Conservation (phyloP, 108 stramenopile species). For the Pinguiococcus pyrenoidosus region DNA sequence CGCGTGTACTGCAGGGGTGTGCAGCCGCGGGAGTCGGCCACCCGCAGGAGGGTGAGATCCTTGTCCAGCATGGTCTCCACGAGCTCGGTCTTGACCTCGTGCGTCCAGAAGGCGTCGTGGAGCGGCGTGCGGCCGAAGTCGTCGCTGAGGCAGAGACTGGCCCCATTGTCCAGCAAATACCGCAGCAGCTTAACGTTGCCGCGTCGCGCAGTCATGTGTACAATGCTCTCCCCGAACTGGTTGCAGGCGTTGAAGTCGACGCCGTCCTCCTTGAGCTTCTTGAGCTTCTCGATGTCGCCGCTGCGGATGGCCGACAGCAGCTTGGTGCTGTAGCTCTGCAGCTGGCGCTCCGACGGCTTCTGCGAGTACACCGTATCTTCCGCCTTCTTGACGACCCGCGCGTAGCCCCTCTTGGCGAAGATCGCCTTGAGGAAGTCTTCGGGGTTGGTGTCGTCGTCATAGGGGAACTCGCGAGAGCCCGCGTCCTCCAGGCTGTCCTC, state of each 20-base stretch:
- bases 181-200: constrained; percentile 1
- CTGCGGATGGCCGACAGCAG: constrained; percentile 58
- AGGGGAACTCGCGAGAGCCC: too few relatives aligned
- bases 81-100: constrained; percentile 26
- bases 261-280: constrained; percentile 45
- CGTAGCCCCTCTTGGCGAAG: constrained; percentile 53
- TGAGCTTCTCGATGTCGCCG: constrained; percentile 37
- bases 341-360: constrained; percentile 56
- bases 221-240: constrained; percentile 26
- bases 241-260: constrained; percentile 70
- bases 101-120: constrained; percentile 40
- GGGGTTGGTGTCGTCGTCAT: constrained; percentile 29
- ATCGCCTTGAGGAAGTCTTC: constrained; percentile 43
- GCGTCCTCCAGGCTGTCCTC: too few relatives aligned
- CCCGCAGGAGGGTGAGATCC: constrained; percentile 48
- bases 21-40: constrained; percentile 54
- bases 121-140: constrained; percentile 30
- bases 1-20: constrained; percentile 61
- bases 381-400: constrained; percentile 14
- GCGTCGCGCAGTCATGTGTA: constrained; percentile 11
- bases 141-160: constrained; percentile 19
- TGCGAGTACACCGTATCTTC: constrained; percentile 48
- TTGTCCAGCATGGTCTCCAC: constrained; percentile 22
- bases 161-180: constrained; percentile 28
- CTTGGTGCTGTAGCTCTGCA: constrained; percentile 56